phyloP scores from a whole-genome alignment of 805 yeast species.

The Scheffersomyces coipomensis region DNA sequence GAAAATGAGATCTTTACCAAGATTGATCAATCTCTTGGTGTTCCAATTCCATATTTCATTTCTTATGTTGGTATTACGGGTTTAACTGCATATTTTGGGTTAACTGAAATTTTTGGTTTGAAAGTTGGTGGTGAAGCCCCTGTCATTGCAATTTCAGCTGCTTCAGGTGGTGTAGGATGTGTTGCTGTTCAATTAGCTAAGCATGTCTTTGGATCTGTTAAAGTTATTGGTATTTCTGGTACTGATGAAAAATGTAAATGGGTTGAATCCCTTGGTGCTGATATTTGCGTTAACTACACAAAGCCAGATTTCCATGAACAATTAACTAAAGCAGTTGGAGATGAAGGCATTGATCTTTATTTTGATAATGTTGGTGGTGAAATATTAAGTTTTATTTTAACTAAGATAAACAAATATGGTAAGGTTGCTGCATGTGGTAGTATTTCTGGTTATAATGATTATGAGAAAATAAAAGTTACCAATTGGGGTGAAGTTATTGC shows the following conservation, averaged over 20 bases:
- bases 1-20: conserved; percentile 23
- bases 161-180: conserved; percentile 75
- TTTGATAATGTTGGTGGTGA: conserved; percentile 68
- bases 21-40: conserved; percentile 20
- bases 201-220: conserved; percentile 48
- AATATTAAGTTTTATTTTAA: conserved; percentile 45
- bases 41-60: conserved; percentile 44
- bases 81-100: conserved; percentile 59
- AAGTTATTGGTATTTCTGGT: conserved; percentile 64
- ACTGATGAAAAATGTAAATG: conserved; percentile 51
- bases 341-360: conserved; percentile 50
- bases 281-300: conserved; percentile 52
- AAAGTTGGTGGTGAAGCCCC: conserved; percentile 33
- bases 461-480: conserved; percentile 30
- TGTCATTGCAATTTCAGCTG: conserved; percentile 57
- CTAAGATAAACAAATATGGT: conserved; percentile 38
- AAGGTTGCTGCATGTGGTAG: conserved; percentile 62
- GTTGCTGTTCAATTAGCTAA: conserved; percentile 57
- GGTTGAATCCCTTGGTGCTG: conserved; percentile 55
- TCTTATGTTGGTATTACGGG: conserved; percentile 57
- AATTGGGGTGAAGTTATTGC: conserved; percentile 45
- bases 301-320: conserved; percentile 26
- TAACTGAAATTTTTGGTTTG: conserved; percentile 48
- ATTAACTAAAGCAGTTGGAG: conserved; percentile 33
- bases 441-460: conserved; percentile 56